phyloP scores from a whole-genome alignment of 257 asterid species.

The Nyctanthes arbortristis region DNA sequence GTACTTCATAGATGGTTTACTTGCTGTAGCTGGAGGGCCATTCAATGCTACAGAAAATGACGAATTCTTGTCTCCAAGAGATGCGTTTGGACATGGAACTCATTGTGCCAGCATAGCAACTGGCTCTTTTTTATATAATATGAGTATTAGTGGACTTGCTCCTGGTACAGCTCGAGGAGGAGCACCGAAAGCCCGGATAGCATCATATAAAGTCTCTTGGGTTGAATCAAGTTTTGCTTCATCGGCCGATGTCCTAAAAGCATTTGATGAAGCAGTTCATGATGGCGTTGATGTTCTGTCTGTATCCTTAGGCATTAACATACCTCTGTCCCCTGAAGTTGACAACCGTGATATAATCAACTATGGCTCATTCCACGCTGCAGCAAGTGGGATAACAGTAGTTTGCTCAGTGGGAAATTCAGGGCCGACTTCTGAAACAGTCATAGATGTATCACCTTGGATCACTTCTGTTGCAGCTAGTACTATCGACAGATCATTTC shows the following conservation, averaged over 20 bases:
- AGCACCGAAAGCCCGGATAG: slow-evolving; percentile 41
- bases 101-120: slow-evolving; percentile 32
- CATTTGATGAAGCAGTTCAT: slow-evolving; percentile 44
- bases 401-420: slow-evolving; percentile 40
- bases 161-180: slow-evolving; percentile 39
- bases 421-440: slow-evolving; percentile 33
- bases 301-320: slow-evolving; percentile 20
- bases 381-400: slow-evolving; percentile 29
- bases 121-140: slow-evolving; percentile 25
- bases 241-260: slow-evolving; percentile 32
- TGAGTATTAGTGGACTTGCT: slow-evolving; percentile 30
- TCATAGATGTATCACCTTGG: slow-evolving; percentile 39
- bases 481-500: slow-evolving; percentile 33
- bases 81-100: slow-evolving; percentile 33
- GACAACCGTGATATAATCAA: slow-evolving; percentile 20
- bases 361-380: slow-evolving; percentile 45
- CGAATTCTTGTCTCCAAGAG: slow-evolving; percentile 38
- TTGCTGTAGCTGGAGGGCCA: slow-evolving; percentile 10
- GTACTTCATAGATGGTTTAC: slow-evolving; percentile 31
- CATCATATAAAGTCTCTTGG: slow-evolving; percentile 33
- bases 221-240: slow-evolving; percentile 11
- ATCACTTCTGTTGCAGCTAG: slow-evolving; percentile 42
- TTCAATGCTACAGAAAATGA: background rate
- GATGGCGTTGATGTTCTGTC: slow-evolving; percentile 46
- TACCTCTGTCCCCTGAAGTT: slow-evolving; percentile 26